Evolutionary conservation across 805 yeast genomes (phyloP).

Genomic region (Phaffomyces opuntiae): DNA sequence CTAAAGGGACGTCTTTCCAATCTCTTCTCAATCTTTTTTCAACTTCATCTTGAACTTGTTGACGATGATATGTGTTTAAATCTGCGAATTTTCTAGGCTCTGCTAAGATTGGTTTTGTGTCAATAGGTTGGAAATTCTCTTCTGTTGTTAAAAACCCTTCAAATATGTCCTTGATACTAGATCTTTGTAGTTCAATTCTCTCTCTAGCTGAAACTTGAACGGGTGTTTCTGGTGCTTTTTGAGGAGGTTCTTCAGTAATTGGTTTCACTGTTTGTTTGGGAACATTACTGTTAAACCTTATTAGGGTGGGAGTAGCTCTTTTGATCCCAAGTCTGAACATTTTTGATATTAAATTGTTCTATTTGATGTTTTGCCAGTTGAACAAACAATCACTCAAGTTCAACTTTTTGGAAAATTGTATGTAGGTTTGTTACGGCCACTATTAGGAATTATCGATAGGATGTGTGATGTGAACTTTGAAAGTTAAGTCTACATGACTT

Average conservation of each 20-base stretch:
- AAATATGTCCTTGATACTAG: conserved; percentile 22
- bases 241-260: not conserved
- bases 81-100: conserved; percentile 30
- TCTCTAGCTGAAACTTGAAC: conserved; percentile 15
- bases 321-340: conserved; percentile 3
- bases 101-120: conserved; percentile 34
- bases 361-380: too few relatives aligned
- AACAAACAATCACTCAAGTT: too few relatives aligned
- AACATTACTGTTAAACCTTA: conserved; percentile 2
- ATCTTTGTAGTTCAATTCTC: conserved; percentile 19
- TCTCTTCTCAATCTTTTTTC: conserved; percentile 39
- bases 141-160: conserved; percentile 26
- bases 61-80: conserved; percentile 40
- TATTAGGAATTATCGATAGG: too few relatives aligned
- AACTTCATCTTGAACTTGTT: conserved; percentile 48
- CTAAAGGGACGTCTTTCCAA: conserved; percentile 46
- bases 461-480: too few relatives aligned
- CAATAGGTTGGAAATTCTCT: conserved; percentile 42
- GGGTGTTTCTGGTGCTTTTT: not conserved
- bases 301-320: not conserved
- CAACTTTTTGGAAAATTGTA: too few relatives aligned
- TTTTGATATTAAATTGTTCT: not conserved
- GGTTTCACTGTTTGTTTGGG: not conserved
- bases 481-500: not conserved
- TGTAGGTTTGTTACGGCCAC: too few relatives aligned